Base-by-base conservation (phyloP, 2,329 filamentous ascomycete species). In the Rhynchosporium secalis region DNA sequence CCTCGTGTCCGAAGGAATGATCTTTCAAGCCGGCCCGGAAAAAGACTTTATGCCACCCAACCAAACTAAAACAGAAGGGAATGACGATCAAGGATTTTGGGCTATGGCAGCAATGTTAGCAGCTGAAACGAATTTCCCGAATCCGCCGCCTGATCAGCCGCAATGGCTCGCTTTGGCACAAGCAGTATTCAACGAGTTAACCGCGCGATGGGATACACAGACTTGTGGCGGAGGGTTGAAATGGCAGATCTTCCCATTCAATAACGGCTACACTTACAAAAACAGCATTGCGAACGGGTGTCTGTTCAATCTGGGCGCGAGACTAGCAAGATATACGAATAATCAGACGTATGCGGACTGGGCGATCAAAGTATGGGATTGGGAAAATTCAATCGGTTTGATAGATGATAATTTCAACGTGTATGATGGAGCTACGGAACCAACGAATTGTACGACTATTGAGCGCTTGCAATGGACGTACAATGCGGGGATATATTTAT, bases 211-310 rank as follows among this genome's bases (percentile, higher is more conserved):
- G 91, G 89, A 93, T 62, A 79, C 75, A 0, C 74, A 79, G 0
- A 77, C 83, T 60, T 95, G 91, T 70, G 80, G 79, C n/a, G 91
- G 91, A 54, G 91, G 91, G 4, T 74, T 95, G 62, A 84, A 89
- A 66, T 94, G 90, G 90, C 91, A 96, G 76, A 92, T 96, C 55
- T 94, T 90, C 73, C 80, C 83, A 1, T 92, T 90, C 79, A 94
- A 96, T 73, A 85, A 83, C 41, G 92, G 92, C n/a, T 96, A 87
- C 75, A 82, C 87, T 69, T 92, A 93, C 80, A 94, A 86, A 71
- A 86, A 86, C 65, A 82, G 83, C 20, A 85, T 86, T 65, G 85
- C 83, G 0, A 83, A 85, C 65, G 83, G 81, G 3, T 83, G 82
- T 62, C 85, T 86, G 74, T 86, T 86, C 73, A 83, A 84, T 56